Evolutionary conservation across 2,329 filamentous ascomycete species (phyloP), one percentile per base, ranked within the genome.

Genomic region (Clonostachys solani): DNA sequence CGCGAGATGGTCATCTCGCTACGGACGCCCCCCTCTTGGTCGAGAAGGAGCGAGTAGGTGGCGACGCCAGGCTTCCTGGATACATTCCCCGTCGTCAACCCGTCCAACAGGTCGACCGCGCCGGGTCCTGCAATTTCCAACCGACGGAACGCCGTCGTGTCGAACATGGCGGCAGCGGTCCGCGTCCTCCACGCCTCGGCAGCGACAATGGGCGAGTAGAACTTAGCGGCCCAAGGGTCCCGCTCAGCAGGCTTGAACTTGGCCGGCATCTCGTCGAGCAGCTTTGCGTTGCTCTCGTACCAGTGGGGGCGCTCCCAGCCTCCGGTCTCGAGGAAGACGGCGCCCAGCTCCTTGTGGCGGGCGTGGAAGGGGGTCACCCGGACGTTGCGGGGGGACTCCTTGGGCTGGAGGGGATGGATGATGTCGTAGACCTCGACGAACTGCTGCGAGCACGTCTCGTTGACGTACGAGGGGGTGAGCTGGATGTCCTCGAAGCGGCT

Each of bases 371-470:
- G 80, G 50, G 77, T 83, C 13, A 77, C 62, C 7, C 81, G 77
- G 3, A 85, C 66, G 48, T 80, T 75, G 1, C 82, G 74, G 0
- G 80, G 81, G 0, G 77, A 81, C 0, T 74, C 66, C 29, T 73
- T 73, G 0, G 79, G 81, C 45, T 81, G 77, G 1, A 81, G 66
- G 0, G 81, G 81, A 49, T 85, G 81, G 0, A 84, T 51, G 37
- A 85, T 83, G 50, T 84, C 81, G 63, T 85, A 85, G 2, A 85
- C 73, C 52, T 85, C 81, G 19, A 80, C 73, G 44, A 85, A 85
- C 53, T 80, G 82, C 55, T 81, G 79, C 42, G 75, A 68, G 0
- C 75, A 77, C 0, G 81, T 84, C 61, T 84, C 80, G 19, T 60
- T 67, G 45, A 84, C 70, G 49, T 84, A 85, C 0, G 67, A 65